Evolutionary conservation across 73 alveolate species (phyloP), one percentile per base, ranked within the genome.

Genomic region (Tetrahymena thermophila): DNA sequence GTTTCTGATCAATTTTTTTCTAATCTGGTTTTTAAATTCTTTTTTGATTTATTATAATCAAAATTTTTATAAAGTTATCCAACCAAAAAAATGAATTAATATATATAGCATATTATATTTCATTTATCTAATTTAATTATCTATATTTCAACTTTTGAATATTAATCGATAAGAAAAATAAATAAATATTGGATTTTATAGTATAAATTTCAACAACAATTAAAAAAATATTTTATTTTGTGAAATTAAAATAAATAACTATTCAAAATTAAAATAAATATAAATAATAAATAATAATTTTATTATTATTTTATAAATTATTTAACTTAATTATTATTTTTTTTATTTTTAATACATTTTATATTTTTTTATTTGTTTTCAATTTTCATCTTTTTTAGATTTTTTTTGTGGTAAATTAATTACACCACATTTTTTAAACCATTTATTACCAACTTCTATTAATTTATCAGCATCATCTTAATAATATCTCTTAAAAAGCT

Each of bases 141-240:
- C 16, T 9, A 42, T 9, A 42, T 42, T 42, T 42, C 6, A 42
- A 6, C 11, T 42, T 42, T 42, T 42, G 55, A 9, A 42, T 42
- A 42, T 42, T 9, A 42, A 42, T 11, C 11, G 55, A 9, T 9
- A 42, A 42, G 11, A 42, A 42, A 42, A 42, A 42, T 42, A 9
- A 42, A 42, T 9, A 42, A 42, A 42, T 42, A 42, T 42, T 42
- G 11, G 11, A n/a, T n/a, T n/a, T n/a, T n/a, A n/a, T n/a, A n/a
- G n/a, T n/a, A n/a, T n/a, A n/a, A n/a, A 97, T 94, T 85, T 96
- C 96, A 35, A 97, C 71, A 34, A 94, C 84, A 94, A 85, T 94
- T 85, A 97, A n/a, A n/a, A 2, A 40, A 40, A 4, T 40, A 40
- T 40, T 40, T 40, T 40, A 40, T 40, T 40, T 40, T 6, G 10